Evolutionary conservation across 2,329 filamentous ascomycete genomes (phyloP), one percentile per base, ranked within the genome.

Genomic region (Xylariaceae sp.): DNA sequence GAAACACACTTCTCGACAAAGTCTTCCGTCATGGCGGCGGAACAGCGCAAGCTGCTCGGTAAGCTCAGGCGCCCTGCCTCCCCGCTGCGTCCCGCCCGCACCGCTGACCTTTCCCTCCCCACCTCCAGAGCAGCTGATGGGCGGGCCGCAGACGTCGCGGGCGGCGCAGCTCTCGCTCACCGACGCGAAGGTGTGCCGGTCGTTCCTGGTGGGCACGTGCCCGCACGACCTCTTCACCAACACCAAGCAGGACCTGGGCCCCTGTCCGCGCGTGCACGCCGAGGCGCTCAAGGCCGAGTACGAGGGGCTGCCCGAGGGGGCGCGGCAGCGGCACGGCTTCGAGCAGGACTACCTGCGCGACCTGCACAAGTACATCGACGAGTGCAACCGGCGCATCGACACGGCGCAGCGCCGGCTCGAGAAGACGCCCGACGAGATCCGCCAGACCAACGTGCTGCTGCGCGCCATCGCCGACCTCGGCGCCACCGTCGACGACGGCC

Each of bases 141-240:
- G 85, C 57, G 76, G 76, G 44, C 80, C 82, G 37, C 73, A 81
- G 38, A 70, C 75, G 38, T 80, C 81, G 31, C 84, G 82, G 65
- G 78, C 80, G 47, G 75, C 84, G 24, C 84, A 94, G 59, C 75
- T 96, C 49, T 82, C 83, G 44, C 83, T 98, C 51, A 92, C 80
- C 39, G 92, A 96, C 60, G 74, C 84, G 34, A 95, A 94, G 64
- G 85, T 94, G 50, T 98, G 92, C 68, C 85, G 87, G 35, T 95
- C 89, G 13, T 96, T 90, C 60, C 75, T 98, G 31, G 88, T 77
- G 42, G 92, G 92, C 50, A 93, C 86, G 38, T 98, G 92, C 60
- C 92, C 92, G 1, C 90, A 96, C 69, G 92, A 98, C 58, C 86
- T 98, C 55, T 98, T 98, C 73, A 98, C 90, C 46, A 98, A 98